phyloP scores from a whole-genome alignment of 192 early-diverging fungal species.

The Funneliformis geosporum region DNA sequence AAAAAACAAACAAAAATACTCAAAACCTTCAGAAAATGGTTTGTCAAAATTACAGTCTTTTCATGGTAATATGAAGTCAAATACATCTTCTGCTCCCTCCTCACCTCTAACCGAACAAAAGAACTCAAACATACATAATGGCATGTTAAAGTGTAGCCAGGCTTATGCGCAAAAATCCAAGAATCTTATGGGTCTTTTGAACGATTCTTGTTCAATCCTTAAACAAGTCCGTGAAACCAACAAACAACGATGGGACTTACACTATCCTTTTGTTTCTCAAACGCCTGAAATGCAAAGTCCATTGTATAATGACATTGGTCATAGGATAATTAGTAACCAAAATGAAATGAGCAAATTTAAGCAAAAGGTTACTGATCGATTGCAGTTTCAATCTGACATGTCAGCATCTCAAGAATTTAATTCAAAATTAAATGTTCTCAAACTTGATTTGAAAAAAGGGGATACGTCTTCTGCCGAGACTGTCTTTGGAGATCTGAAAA shows the following conservation, averaged over 20 bases:
- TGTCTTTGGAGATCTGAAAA: conserved; percentile 62
- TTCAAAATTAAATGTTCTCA: conserved; percentile 60
- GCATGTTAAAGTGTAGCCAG: conserved; percentile 28
- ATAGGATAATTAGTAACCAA: conserved; percentile 19
- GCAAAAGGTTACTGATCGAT: neutral
- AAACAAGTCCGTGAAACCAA: conserved; percentile 72
- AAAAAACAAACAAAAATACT: neutral
- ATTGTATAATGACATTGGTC: conserved; percentile 37
- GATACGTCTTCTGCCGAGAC: conserved; percentile 59
- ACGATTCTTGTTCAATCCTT: conserved; percentile 62
- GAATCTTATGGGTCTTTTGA: conserved; percentile 67
- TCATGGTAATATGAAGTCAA: neutral
- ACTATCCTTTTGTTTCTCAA: conserved; percentile 30
- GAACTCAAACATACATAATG: neutral
- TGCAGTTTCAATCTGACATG: neutral
- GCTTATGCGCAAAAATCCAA: conserved; percentile 76
- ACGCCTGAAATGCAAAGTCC: conserved; percentile 34
- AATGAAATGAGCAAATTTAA: neutral
- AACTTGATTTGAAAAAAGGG: conserved; percentile 68
- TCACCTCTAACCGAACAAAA: neutral
- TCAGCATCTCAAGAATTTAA: conserved; percentile 44
- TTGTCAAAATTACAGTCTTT: neutral
- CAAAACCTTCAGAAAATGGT: neutral
- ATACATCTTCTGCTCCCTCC: neutral
- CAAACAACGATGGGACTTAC: conserved; percentile 38